Evolutionary conservation across 768 basidiomycete genomes (phyloP).

Genomic region (Gloeopeniophorella convolvens): DNA sequence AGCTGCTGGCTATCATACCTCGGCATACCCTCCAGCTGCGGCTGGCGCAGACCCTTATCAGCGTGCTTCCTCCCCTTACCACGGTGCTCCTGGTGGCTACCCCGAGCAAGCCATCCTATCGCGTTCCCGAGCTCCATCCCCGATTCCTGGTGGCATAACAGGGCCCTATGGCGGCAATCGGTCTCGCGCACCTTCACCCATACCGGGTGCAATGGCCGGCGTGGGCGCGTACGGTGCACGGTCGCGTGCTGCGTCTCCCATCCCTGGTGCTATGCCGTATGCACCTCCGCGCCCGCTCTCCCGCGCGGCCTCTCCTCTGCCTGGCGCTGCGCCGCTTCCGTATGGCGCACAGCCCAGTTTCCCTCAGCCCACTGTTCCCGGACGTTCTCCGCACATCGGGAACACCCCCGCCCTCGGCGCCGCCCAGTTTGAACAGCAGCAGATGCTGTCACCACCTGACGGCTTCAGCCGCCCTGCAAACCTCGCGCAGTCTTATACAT

Average conservation of each 20-base stretch:
- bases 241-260: constrained; percentile 19
- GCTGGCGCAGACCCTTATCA: constrained; percentile 12
- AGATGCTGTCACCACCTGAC: constrained; percentile 46
- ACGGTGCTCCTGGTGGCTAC: constrained; percentile 29
- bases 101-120: constrained; percentile 28
- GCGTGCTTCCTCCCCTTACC: constrained; percentile 32
- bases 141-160: constrained; percentile 51
- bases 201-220: background rate
- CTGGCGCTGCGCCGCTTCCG: constrained; percentile 5
- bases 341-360: constrained; percentile 18
- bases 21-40: constrained; percentile 5
- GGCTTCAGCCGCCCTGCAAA: constrained; percentile 72
- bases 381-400: constrained; percentile 16
- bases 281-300: constrained; percentile 17
- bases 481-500: constrained; percentile 55
- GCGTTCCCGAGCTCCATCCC: constrained; percentile 41
- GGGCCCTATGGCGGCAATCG: too few species aligned
- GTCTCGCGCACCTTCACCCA: constrained; percentile 2
- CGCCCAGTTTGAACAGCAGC: constrained; percentile 14
- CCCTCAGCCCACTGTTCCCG: constrained; percentile 4
- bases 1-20: constrained; percentile 7
- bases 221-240: constrained; percentile 18
- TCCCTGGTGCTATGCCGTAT: constrained; percentile 13
- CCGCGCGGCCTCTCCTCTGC: constrained; percentile 15
- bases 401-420: constrained; percentile 4